phyloP scores from a whole-genome alignment of 2,329 filamentous ascomycete genomes.

The Pseudocercospora cruenta region DNA sequence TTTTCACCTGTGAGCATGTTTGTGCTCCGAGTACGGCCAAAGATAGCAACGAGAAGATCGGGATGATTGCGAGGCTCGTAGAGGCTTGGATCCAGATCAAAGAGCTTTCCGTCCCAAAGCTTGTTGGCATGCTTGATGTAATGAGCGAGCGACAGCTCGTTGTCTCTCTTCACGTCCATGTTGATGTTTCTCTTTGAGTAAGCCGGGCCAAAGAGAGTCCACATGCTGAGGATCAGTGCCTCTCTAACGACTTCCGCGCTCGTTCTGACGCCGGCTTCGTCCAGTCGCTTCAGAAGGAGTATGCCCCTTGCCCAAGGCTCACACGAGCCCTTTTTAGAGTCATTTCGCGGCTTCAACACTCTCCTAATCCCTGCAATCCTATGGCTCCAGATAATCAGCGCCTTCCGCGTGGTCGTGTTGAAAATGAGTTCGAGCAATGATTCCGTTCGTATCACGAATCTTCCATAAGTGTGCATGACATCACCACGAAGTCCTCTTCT shows the following conservation, averaged over 20 bases:
- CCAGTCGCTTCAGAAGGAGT: conserved; percentile 32
- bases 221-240: conserved; percentile 34
- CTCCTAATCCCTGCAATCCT: conserved; percentile 23
- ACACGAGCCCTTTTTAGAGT: background rate
- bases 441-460: background rate
- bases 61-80: conserved; percentile 19
- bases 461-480: background rate
- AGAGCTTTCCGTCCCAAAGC: conserved; percentile 31
- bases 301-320: conserved; percentile 39
- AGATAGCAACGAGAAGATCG: conserved; percentile 29
- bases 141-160: conserved; percentile 32
- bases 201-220: conserved; percentile 41
- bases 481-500: background rate
- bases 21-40: conserved; percentile 22
- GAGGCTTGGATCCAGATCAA: conserved; percentile 21
- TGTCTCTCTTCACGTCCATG: conserved; percentile 22
- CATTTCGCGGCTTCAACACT: conserved; percentile 12
- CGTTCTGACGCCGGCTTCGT: conserved; percentile 15
- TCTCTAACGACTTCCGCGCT: conserved; percentile 23
- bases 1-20: conserved; percentile 19
- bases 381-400: conserved; percentile 42
- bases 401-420: conserved; percentile 31
- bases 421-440: conserved; percentile 30
- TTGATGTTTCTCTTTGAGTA: conserved; percentile 31
- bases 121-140: conserved; percentile 39